Evolutionary conservation across 106 monocot species (phyloP).

Genomic region (Posidonia australis): DNA sequence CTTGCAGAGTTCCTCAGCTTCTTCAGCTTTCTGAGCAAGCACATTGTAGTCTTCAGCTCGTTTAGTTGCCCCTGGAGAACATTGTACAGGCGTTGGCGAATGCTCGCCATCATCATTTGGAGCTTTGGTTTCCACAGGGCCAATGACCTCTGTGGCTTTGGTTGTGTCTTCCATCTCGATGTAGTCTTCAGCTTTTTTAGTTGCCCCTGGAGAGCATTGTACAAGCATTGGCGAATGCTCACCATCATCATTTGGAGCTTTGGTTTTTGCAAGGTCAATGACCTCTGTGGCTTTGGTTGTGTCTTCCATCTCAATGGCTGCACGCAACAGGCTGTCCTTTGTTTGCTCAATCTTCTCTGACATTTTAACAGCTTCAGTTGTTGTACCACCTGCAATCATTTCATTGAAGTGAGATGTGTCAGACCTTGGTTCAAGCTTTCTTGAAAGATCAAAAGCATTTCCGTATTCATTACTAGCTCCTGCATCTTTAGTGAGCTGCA

Average conservation of each 20-base stretch:
- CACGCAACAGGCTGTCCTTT: background rate
- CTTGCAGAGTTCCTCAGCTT: conserved; percentile 41
- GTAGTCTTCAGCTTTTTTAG: no score
- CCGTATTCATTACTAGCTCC: conserved; percentile 41
- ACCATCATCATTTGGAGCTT: background rate
- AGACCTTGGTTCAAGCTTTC: no score
- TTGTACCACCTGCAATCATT: background rate
- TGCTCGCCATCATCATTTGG: background rate
- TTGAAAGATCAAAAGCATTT: conserved; percentile 18
- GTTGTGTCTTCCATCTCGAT: background rate
- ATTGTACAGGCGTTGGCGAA: no score
- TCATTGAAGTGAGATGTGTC: background rate
- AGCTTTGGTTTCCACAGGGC: background rate
- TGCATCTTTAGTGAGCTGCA: conserved; percentile 21
- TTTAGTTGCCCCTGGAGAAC: no score
- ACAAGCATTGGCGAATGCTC: no score
- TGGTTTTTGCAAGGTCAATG: background rate
- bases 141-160: background rate
- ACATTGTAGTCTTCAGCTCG: conserved; percentile 39
- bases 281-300: background rate
- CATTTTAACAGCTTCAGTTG: background rate
- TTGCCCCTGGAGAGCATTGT: no score
- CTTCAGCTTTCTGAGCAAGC: conserved; percentile 32
- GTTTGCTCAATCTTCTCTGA: background rate
- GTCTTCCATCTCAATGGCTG: background rate